Evolutionary conservation across 2,329 filamentous ascomycete genomes (phyloP).

Genomic region (Colletotrichum endophyticum): DNA sequence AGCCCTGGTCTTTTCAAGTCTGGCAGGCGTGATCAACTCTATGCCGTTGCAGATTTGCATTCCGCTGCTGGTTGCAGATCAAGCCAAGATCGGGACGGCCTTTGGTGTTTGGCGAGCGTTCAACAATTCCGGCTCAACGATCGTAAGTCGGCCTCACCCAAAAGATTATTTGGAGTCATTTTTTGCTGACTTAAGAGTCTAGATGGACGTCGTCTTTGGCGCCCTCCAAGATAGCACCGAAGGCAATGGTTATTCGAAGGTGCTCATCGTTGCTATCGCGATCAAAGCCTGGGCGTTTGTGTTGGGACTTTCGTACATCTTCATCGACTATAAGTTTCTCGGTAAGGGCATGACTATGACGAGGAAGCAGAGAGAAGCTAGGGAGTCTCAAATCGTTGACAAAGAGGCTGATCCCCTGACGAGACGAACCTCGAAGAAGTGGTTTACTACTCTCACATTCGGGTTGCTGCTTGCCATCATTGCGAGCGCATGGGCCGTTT

Average conservation of each 20-base stretch:
- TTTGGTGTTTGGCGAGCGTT: conserved; percentile 27
- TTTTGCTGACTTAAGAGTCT: background rate
- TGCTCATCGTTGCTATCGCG: conserved; percentile 18
- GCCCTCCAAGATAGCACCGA: conserved; percentile 25
- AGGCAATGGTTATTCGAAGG: conserved; percentile 22
- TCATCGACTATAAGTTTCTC: conserved; percentile 24
- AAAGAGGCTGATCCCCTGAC: conserved; percentile 23
- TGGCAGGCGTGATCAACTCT: conserved; percentile 25
- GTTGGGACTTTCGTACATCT: conserved; percentile 21
- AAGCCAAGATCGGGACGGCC: conserved; percentile 27
- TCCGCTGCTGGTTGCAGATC: conserved; percentile 26
- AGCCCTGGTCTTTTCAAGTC: conserved; percentile 23
- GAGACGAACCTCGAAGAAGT: conserved; percentile 12
- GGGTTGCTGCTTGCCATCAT: conserved; percentile 21
- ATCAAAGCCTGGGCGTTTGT: conserved; percentile 26
- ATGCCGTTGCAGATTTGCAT: conserved; percentile 28
- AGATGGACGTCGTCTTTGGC: conserved; percentile 29
- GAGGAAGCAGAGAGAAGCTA: conserved; percentile 16
- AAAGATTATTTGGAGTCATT: background rate
- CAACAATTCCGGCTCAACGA: conserved; percentile 27
- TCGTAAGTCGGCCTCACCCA: conserved; percentile 17
- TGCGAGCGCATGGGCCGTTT: conserved; percentile 21
- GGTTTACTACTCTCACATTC: conserved; percentile 19
- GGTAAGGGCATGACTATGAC: conserved; percentile 27
- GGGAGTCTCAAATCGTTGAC: conserved; percentile 19